Evolutionary conservation across 495 filamentous ascomycete species (phyloP), one percentile per base, ranked within the genome.

Genomic region (Neurospora sp.): DNA sequence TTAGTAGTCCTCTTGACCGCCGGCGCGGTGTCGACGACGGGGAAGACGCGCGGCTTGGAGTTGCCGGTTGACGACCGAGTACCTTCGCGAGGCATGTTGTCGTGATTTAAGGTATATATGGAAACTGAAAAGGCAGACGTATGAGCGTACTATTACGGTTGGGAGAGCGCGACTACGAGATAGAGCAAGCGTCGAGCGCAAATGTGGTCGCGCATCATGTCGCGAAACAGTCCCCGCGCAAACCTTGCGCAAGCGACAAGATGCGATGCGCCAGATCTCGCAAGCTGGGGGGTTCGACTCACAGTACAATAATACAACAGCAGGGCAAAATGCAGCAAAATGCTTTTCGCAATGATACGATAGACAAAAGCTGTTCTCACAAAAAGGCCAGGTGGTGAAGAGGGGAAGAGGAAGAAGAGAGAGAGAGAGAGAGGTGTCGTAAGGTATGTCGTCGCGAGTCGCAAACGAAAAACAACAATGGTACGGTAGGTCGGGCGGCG

Each of bases 41-140:
- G 81, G 78, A 87, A 85, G 76, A 87, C 82, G 76, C 86, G 84
- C 73, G 86, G 86, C 75, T 82, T 82, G 68, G 86, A 84, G 78
- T 88, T 85, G 80, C 86, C 86, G 48, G 86, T 88, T 71, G 79
- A 75, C 68, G 85, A 87, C 73, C 86, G 85, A 70, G 86, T 88
- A 77, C 85, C 85, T 83, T 88, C 86, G 76, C 85, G 85, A 78
- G 85, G 78, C 86, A 88, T 88, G 76, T 76, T 79, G 73, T 66
- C 53, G 53, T 35, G 27, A 66, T 66, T 66, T 66, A 61, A 16
- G 5, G 11, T 61, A 66, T 66, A 66, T 66, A 8, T 66, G 53
- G 12, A 66, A 66, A 66, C 22, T 27, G 12, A 66, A 66, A 35
- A 37, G 2, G 48, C 48, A 27, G 20, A 35, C 14, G 27, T 35